Evolutionary conservation across 768 basidiomycete species (phyloP).

Genomic region (Melanogaster broomeanus): DNA sequence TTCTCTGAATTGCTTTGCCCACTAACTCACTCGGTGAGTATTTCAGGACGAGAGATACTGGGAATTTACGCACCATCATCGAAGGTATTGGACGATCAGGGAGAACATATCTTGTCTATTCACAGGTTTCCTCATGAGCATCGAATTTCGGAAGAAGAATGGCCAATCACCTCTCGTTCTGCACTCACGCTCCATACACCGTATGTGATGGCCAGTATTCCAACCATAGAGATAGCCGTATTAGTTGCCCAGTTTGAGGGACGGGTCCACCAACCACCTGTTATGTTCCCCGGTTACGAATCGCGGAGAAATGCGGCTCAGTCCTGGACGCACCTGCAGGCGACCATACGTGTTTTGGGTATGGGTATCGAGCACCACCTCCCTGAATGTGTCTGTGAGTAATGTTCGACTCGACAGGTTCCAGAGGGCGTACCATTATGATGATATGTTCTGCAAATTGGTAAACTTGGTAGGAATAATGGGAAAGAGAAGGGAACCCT

Average conservation of each 20-base stretch:
- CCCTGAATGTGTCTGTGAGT: constrained; percentile 47
- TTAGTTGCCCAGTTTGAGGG: constrained; percentile 89
- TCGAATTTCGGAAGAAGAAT: background rate
- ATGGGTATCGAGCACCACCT: constrained; percentile 86
- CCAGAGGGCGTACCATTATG: constrained; percentile 13
- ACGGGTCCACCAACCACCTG: constrained; percentile 96
- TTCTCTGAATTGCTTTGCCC: constrained; percentile 51
- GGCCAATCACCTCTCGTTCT: constrained; percentile 65
- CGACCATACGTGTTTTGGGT: constrained; percentile 94
- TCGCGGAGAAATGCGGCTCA: constrained; percentile 1
- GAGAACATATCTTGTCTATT: constrained; percentile 56
- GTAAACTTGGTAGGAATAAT: background rate
- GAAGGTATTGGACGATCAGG: constrained; percentile 78
- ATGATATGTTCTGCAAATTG: background rate
- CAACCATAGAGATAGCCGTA: constrained; percentile 71
- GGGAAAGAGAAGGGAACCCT: constrained; percentile 12
- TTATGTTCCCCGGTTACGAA: background rate
- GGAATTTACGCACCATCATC: constrained; percentile 55
- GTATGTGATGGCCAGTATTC: constrained; percentile 68
- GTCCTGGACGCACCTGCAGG: constrained; percentile 65
- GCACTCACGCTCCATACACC: constrained; percentile 74
- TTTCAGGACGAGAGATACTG: background rate
- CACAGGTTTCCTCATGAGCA: constrained; percentile 4
- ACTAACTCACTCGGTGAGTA: constrained; percentile 32
- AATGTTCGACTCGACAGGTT: background rate